A percentile compares a stretch with the other conserved stretches of the same genome.
Conservation (phyloP, 1,284 basidiomycete genomes). For the Tilletia indica region DNA sequence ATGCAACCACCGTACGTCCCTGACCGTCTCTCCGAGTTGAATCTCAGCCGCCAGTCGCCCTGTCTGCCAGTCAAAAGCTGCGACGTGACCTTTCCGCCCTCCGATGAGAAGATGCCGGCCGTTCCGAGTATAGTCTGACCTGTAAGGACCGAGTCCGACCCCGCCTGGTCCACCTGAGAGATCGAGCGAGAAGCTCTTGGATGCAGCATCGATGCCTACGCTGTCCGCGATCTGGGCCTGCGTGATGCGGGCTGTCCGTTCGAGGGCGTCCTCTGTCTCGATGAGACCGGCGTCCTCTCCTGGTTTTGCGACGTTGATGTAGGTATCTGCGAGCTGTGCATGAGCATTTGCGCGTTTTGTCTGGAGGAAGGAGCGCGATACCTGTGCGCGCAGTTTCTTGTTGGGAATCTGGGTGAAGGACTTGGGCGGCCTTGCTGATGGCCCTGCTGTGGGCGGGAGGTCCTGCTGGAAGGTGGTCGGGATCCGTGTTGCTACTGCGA, state of each 20-base stretch:
- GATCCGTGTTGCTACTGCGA: slow-evolving; percentile 42
- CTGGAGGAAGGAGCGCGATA: slow-evolving; percentile 44
- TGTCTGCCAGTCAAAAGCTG: slow-evolving; percentile 90
- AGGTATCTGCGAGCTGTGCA: slow-evolving; percentile 48
- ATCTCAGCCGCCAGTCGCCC: slow-evolving; percentile 83
- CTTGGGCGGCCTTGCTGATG: slow-evolving; percentile 44
- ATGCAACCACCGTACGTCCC: slow-evolving; percentile 91
- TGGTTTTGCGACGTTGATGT: slow-evolving; percentile 42
- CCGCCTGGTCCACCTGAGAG: slow-evolving; percentile 65
- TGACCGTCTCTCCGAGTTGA: slow-evolving; percentile 80
- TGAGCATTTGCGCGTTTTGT: slow-evolving; percentile 45
- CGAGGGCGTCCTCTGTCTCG: slow-evolving; percentile 73
- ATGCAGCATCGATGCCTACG: slow-evolving; percentile 72
- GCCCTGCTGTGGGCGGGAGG: slow-evolving; percentile 29
- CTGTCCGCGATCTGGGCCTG: slow-evolving; percentile 74
- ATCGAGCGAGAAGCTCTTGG: slow-evolving; percentile 74
- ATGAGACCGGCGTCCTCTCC: slow-evolving; percentile 67
- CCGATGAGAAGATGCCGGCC: slow-evolving; percentile 67
- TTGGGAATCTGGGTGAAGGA: slow-evolving; percentile 42
- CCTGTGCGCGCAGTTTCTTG: slow-evolving; percentile 52
- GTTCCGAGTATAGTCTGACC: slow-evolving; percentile 78
- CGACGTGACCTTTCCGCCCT: slow-evolving; percentile 81
- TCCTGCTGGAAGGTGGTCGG: slow-evolving; percentile 46
- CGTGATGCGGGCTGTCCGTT: slow-evolving; percentile 81
- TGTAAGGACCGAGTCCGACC: slow-evolving; percentile 69